Percentiles rank a stretch among this genome's conserved stretches.
phyloP scores from a whole-genome alignment of 495 filamentous ascomycete species.

The Penicillium egyptiacum region DNA sequence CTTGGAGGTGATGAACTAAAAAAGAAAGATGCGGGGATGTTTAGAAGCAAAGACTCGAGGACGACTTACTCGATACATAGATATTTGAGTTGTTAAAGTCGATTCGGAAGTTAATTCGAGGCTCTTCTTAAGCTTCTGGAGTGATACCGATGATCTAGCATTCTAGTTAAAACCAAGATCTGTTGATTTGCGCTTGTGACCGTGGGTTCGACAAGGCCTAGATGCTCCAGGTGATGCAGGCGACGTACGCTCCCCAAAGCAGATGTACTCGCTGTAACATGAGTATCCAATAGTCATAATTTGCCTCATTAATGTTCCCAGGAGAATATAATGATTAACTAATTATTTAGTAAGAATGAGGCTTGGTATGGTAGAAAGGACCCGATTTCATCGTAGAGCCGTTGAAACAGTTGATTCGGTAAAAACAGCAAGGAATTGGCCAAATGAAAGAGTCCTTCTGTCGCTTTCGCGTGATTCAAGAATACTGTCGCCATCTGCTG shows the following conservation, averaged over 20 bases:
- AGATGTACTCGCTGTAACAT: constrained; percentile 1
- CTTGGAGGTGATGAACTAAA: background rate
- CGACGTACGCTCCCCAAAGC: constrained; percentile 10
- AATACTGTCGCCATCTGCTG: background rate
- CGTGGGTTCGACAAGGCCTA: constrained; percentile 10
- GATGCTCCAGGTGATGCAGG: constrained; percentile 11
- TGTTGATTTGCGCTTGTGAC: background rate
- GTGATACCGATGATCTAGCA: constrained; percentile 5
- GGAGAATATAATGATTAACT: background rate
- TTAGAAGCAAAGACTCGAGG: background rate
- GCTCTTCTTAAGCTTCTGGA: constrained; percentile 13
- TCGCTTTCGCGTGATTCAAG: too few species aligned
- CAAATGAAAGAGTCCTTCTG: background rate
- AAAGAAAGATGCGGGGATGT: background rate
- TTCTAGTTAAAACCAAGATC: constrained; percentile 3
- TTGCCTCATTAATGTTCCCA: background rate
- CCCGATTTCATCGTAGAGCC: background rate
- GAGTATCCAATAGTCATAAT: background rate
- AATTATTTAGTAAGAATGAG: background rate
- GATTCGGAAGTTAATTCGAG: background rate
- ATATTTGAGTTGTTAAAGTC: background rate
- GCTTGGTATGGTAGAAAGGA: background rate
- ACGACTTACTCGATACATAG: background rate
- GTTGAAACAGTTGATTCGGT: background rate
- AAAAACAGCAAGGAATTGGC: background rate